A percentile compares a stretch with the other conserved stretches of the same genome.
These are phyloP conservation scores for Aspergillus sp. DNA, from an alignment of 2,329 filamentous ascomycete species.

Conservation along the genomic window DNA sequence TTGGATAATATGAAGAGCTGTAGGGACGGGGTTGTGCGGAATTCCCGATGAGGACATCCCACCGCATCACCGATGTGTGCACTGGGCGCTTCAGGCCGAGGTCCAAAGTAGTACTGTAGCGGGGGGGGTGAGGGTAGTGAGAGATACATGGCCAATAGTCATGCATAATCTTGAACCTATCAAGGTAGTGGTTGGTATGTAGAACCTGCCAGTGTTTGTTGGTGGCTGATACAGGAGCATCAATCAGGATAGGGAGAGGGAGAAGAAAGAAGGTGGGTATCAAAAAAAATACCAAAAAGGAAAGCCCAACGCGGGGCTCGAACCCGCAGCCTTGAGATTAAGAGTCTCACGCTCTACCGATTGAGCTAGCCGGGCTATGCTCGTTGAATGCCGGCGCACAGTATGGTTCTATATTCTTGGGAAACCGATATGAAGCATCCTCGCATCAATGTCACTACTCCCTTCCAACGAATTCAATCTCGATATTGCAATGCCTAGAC, in stretches of 20 bases:
- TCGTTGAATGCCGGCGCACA: conserved; percentile 2
- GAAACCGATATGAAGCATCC: too few relatives aligned
- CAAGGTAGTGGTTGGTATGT: too few relatives aligned
- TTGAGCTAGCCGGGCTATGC: conserved; percentile 51
- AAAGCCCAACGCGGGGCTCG: conserved; percentile 44
- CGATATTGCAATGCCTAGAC: too few relatives aligned
- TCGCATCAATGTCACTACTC: too few relatives aligned
- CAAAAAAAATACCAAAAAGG: conserved; percentile 13
- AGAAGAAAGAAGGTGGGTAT: not conserved
- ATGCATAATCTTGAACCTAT: too few relatives aligned
- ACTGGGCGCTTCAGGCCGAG: too few relatives aligned
- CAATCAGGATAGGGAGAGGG: too few relatives aligned
- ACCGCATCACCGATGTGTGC: not conserved
- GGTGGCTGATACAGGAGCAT: not conserved
- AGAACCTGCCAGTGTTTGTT: too few relatives aligned
- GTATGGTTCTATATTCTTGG: not conserved
- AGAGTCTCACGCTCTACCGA: conserved; percentile 54
- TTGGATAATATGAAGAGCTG: not conserved
- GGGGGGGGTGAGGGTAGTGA: too few relatives aligned
- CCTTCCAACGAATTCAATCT: too few relatives aligned
- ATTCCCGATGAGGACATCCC: not conserved
- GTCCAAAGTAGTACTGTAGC: too few relatives aligned
- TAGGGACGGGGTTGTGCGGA: not conserved
- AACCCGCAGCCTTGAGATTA: conserved; percentile 47
- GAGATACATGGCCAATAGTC: too few relatives aligned